Evolutionary conservation across 2,329 filamentous ascomycete genomes (phyloP), one percentile per base, ranked within the genome.

Genomic region (Westerdykella sp.): DNA sequence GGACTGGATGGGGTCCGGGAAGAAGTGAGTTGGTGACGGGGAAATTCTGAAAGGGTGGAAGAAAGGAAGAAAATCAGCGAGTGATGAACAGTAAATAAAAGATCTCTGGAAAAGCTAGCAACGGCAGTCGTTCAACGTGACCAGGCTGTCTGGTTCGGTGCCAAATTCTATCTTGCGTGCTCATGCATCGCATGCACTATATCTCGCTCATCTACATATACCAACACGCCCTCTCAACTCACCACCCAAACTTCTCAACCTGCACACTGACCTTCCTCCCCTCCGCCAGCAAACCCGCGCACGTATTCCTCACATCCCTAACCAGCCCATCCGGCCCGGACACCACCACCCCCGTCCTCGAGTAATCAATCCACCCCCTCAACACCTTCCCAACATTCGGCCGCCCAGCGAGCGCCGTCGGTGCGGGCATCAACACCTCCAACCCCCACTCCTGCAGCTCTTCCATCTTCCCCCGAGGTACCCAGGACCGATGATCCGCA

Each of bases 171-270:
- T 21, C 4, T 21, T 21, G 18, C 18, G 18, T 21, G 18, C 18
- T 21, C 18, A 21, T 21, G 18, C 18, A 18, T 35, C 7, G 12
- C 3, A 18, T 18, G n/a, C 13, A 3, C 6, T 13, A 35, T 18
- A 40, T 40, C 13, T 21, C 18, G 4, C 18, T 21, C 18, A 6
- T 21, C 18, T 21, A 21, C 18, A 21, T 21, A 21, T 21, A 21
- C 18, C 18, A 21, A 21, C 18, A 21, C 4, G 6, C 6, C 18
- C 18, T 4, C 18, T 21, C 18, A 21, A 21, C 18, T 36, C 54
- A 84, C 81, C 81, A 84, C 1, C 80, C 80, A 70, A 83, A 84
- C 56, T 84, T 84, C 75, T 84, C 81, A 21, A 83, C 75, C 22
- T 72, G 67, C 39, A 84, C 68, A 42, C 71, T 61, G 3, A 84